Evolutionary conservation across 2,329 filamentous ascomycete species (phyloP).

Genomic region (Botrytis medusae): DNA sequence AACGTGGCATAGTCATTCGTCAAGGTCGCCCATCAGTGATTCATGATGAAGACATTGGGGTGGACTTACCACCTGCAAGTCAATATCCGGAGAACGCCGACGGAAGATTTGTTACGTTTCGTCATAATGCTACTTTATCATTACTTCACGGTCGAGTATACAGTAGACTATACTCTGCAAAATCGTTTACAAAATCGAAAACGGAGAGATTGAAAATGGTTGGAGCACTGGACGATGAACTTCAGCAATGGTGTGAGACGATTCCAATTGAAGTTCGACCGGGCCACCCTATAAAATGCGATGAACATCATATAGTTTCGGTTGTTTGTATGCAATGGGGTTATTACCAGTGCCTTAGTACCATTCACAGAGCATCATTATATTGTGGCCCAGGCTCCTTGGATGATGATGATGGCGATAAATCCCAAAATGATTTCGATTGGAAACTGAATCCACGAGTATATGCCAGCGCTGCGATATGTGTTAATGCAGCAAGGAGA

Average conservation of each 20-base stretch:
- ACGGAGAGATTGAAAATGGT: conserved; percentile 29
- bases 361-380: conserved; percentile 30
- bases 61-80: conserved; percentile 31
- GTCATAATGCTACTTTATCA: conserved; percentile 26
- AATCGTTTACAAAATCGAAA: conserved; percentile 31
- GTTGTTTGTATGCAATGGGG: conserved; percentile 33
- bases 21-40: conserved; percentile 33
- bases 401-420: conserved; percentile 16
- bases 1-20: conserved; percentile 28
- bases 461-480: conserved; percentile 29
- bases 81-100: conserved; percentile 21
- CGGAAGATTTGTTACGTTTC: conserved; percentile 28
- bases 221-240: conserved; percentile 31
- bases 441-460: conserved; percentile 28
- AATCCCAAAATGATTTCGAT: conserved; percentile 19
- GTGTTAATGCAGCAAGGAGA: conserved; percentile 30
- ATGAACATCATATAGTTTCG: conserved; percentile 26
- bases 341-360: conserved; percentile 32
- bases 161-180: conserved; percentile 33
- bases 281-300: conserved; percentile 28
- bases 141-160: conserved; percentile 33
- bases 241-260: conserved; percentile 31
- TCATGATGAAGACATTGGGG: conserved; percentile 34
- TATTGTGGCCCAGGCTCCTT: conserved; percentile 26
- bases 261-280: conserved; percentile 35